Evolutionary conservation across 345 rosid species (phyloP).

Genomic region (Laguncularia racemosa): DNA sequence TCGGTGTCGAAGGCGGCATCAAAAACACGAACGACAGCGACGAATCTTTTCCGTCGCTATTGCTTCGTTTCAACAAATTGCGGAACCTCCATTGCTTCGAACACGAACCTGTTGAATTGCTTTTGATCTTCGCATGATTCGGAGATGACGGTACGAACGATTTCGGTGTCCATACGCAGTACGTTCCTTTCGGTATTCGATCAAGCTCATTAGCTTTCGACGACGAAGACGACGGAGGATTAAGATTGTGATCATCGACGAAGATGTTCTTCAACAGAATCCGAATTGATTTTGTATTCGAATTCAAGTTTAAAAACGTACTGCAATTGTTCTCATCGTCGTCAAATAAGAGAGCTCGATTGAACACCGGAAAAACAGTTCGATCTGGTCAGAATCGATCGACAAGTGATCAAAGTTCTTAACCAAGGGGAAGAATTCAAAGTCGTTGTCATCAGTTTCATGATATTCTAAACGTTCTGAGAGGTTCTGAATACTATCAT

Average conservation of each 20-base stretch:
- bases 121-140: constrained; percentile 47
- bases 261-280: constrained; percentile 41
- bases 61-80: constrained; percentile 56
- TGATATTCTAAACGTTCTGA: neutral
- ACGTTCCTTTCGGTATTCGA: constrained; percentile 34
- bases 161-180: constrained; percentile 64
- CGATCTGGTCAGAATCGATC: constrained; percentile 13
- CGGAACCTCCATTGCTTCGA: constrained; percentile 55
- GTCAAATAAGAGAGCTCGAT: constrained; percentile 33
- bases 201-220: constrained; percentile 70
- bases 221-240: constrained; percentile 44
- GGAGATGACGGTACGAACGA: constrained; percentile 29
- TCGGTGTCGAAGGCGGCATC: constrained; percentile 8
- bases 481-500: too few relatives aligned
- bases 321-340: neutral
- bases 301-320: too few relatives aligned
- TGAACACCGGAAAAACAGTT: constrained; percentile 55
- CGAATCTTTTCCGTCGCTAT: constrained; percentile 66
- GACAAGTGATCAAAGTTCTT: constrained; percentile 12
- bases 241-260: constrained; percentile 26
- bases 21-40: constrained; percentile 22
- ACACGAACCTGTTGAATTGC: constrained; percentile 62
- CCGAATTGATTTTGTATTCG: constrained; percentile 6
- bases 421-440: constrained; percentile 40
- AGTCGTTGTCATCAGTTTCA: constrained; percentile 26